Conservation (phyloP, 208 protist genomes). For the Trichomonas tenax region DNA sequence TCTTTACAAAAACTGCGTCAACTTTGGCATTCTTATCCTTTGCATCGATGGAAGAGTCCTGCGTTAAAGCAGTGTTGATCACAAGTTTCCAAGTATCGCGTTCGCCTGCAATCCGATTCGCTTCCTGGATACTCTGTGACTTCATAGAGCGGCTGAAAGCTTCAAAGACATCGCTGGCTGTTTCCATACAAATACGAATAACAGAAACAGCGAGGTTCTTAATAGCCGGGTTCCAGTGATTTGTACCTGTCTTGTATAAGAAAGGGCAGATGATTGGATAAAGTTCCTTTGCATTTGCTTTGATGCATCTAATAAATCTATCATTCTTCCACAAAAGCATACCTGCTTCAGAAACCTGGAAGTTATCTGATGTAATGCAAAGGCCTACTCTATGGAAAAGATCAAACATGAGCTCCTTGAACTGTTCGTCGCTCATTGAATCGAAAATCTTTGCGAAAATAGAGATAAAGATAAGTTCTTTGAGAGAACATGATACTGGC, state of each 20-base stretch:
- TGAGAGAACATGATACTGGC: not conserved
- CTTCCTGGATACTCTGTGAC: not conserved
- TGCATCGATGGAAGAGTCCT: not conserved
- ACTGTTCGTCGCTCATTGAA: not conserved
- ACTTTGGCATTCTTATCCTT: not conserved
- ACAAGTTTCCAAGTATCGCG: not conserved
- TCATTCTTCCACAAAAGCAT: slow-evolving; percentile 23
- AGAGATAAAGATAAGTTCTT: not conserved
- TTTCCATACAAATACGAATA: slow-evolving; percentile 6
- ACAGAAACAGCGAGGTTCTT: not conserved
- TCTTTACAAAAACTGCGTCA: not conserved
- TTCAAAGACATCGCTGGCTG: not conserved
- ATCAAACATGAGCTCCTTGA: not conserved
- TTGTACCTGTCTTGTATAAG: not conserved
- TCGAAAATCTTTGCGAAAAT: not conserved
- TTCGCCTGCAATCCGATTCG: not conserved
- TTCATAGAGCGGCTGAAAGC: slow-evolving; percentile 7
- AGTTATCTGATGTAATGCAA: slow-evolving; percentile 13
- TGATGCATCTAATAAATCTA: not conserved
- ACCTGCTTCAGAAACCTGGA: not conserved
- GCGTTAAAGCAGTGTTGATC: not conserved
- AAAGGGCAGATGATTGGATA: slow-evolving; percentile 8
- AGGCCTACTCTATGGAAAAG: not conserved
- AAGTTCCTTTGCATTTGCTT: not conserved
- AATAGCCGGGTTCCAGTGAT: slow-evolving; percentile 14